Evolutionary conservation across 2,329 filamentous ascomycete genomes (phyloP).

Genomic region (Spiromastix sp.): DNA sequence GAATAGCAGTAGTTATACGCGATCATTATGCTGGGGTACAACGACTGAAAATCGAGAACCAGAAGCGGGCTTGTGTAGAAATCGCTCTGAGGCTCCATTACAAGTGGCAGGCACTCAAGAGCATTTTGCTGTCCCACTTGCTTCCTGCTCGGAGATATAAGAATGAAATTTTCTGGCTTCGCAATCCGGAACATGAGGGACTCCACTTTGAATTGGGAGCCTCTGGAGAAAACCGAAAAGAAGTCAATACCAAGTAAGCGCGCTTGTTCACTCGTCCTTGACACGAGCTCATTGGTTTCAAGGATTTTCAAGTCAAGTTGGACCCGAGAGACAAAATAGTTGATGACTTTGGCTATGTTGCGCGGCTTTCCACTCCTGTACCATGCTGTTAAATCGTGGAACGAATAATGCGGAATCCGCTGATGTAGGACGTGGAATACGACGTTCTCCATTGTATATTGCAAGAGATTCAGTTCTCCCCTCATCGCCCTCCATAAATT

Average conservation of each 20-base stretch:
- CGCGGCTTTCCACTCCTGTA: slow-evolving; percentile 58
- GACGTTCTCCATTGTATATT: slow-evolving; percentile 95
- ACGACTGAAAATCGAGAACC: slow-evolving; percentile 88
- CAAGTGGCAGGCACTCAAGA: slow-evolving; percentile 82
- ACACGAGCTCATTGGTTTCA: slow-evolving; percentile 77
- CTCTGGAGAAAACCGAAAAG: slow-evolving; percentile 87
- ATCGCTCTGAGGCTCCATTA: slow-evolving; percentile 93
- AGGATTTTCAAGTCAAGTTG: slow-evolving; percentile 83
- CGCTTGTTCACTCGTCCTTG: slow-evolving; percentile 88
- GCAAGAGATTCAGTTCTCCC: slow-evolving; percentile 77
- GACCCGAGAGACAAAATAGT: slow-evolving; percentile 66
- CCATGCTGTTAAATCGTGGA: slow-evolving; percentile 71
- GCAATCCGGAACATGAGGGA: slow-evolving; percentile 98
- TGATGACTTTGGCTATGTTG: slow-evolving; percentile 63
- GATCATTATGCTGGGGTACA: slow-evolving; percentile 98
- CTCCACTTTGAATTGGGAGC: slow-evolving; percentile 97
- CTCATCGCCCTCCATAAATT: slow-evolving; percentile 97
- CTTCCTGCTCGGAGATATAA: slow-evolving; percentile 80
- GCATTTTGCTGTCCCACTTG: slow-evolving; percentile 93
- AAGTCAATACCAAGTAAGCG: slow-evolving; percentile 90
- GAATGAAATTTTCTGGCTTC: slow-evolving; percentile 87
- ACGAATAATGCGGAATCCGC: slow-evolving; percentile 78
- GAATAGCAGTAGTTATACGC: slow-evolving; percentile 99
- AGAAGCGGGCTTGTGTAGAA: slow-evolving; percentile 86
- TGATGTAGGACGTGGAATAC: slow-evolving; percentile 82